Evolutionary conservation across 306 rosid species (phyloP), one percentile per base, ranked within the genome.

Genomic region (Glycine tomentella): DNA sequence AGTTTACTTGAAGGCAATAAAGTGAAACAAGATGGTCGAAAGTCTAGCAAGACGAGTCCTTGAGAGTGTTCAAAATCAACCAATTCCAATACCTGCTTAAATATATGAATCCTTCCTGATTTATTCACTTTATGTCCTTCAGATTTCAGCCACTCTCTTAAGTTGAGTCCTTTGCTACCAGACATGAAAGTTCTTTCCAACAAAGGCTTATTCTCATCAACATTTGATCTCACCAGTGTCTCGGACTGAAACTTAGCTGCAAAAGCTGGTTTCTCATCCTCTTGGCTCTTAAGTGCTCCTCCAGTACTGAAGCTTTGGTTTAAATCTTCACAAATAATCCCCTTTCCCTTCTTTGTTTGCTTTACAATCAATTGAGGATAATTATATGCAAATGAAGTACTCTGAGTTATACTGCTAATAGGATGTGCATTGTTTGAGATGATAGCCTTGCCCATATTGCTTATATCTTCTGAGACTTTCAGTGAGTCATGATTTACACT

Each of bases 111-210:
- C 53, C 88, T 89, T 82, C 66, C 81, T 44, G 74, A 69, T 86
- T 81, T 87, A 62, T 75, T 79, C 50, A 78, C 68, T 64, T 64
- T 83, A 20, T 36, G 74, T 52, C 81, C 52, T 51, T 84, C 76
- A 42, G 76, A 82, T 15, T 59, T 87, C 76, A 90, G 72, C 92
- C 92, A 87, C 64, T 86, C 90, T 77, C 93, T 89, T 79, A 90
- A 70, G 92, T 79, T 83, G 63, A 86, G 63, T 75, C 85, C 94
- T 46, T 36, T 64, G 49, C 49, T 50, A 31, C 67, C 57, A n/a
- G 40, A 48, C 36, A 72, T 10, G 85, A 70, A 67, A 53, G 56
- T 64, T 73, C 52, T 75, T 69, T 71, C 78, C 61, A 83, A 66
- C 75, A 58, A 81, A 80, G 58, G 65, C 66, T 70, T 66, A 42